A percentile compares a stretch with the other conserved stretches of the same genome.
Evolutionary conservation across 106 monocot genomes (phyloP).

Genomic region (Allium fistulosum): DNA sequence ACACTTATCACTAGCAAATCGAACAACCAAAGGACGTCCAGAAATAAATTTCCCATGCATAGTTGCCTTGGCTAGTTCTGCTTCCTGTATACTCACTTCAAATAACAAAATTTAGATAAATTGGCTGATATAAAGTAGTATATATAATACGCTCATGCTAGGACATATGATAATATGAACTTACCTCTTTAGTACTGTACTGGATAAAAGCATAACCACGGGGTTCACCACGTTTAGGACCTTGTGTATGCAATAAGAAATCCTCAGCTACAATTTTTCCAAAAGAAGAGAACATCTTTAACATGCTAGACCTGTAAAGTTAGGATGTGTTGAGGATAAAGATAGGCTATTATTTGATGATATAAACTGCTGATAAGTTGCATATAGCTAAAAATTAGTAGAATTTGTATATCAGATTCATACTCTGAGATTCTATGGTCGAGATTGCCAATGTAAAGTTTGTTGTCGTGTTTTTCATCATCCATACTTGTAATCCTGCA

Average conservation of each 20-base stretch:
- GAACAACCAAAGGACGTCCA: conserved; percentile 82
- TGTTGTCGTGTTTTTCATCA: conserved; percentile 50
- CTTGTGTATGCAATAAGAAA: conserved; percentile 87
- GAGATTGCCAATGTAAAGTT: conserved; percentile 85
- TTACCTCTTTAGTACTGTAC: conserved; percentile 81
- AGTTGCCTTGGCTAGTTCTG: conserved; percentile 63
- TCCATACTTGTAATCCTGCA: conserved; percentile 22
- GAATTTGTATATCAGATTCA: conserved; percentile 2
- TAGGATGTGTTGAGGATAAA: neutral
- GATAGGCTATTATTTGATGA: too few relatives aligned
- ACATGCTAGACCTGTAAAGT: conserved; percentile 44
- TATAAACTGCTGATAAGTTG: too few relatives aligned
- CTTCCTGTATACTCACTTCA: conserved; percentile 99
- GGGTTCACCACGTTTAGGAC: conserved; percentile 89
- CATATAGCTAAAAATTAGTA: too few relatives aligned
- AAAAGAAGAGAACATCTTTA: conserved; percentile 89
- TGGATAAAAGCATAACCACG: conserved; percentile 95
- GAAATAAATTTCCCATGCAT: conserved; percentile 80
- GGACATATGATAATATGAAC: neutral
- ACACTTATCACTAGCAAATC: conserved; percentile 71
- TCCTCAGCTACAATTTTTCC: conserved; percentile 85
- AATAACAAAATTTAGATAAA: conserved; percentile 42
- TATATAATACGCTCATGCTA: neutral
- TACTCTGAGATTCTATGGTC: conserved; percentile 92
- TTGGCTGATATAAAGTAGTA: neutral